Base-by-base conservation (phyloP, 805 yeast genomes). In the Nakazawaea laoshanensis region DNA sequence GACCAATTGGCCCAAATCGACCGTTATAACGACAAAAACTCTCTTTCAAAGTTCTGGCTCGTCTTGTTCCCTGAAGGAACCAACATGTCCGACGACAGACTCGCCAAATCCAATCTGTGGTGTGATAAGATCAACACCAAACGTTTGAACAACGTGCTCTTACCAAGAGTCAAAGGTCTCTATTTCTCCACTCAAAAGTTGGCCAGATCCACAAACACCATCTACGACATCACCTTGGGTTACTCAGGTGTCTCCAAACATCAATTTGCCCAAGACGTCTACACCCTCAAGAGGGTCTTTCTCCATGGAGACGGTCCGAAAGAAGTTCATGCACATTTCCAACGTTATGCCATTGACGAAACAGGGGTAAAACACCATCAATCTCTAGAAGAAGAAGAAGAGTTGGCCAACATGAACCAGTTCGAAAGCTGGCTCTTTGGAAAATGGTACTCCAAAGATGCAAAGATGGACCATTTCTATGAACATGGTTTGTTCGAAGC, bases 51-150 rank as follows among this genome's bases (percentile, higher is more conserved):
- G 50, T 77, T 78, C 41, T 75, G 80, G 65, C 53, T 92, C 29
- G 57, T 88, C 15, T 53, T 92, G 18, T 92, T 81, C 57, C 98
- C 98, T 2, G 98, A 92, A 54, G 98, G 98, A 4, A 92, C 98
- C 0, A 92, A 86, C 38, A 58, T 82, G 35, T 77, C 92, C 24
- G 65, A 63, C 4, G 67, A 72, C 39, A 85, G 95, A 2, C 65
- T 73, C 30, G 57, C 46, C 3, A 70, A 71, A 37, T 74, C 88
- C 7, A 63, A 61, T 12, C 61, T 51, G 6, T 92, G 62, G 55
- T 80, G 86, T 14, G 55, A 52, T 5, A 70, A 76, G 41, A 49
- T 64, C 16, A 66, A 63, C 4, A 60, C 59, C 22, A 63, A 70
- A 6, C 60, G 65, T 1, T 63, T 78, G 42, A 63, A 67, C 25